Evolutionary conservation across 139 green algal genomes (phyloP).

Genomic region (Chlorella sp.): DNA sequence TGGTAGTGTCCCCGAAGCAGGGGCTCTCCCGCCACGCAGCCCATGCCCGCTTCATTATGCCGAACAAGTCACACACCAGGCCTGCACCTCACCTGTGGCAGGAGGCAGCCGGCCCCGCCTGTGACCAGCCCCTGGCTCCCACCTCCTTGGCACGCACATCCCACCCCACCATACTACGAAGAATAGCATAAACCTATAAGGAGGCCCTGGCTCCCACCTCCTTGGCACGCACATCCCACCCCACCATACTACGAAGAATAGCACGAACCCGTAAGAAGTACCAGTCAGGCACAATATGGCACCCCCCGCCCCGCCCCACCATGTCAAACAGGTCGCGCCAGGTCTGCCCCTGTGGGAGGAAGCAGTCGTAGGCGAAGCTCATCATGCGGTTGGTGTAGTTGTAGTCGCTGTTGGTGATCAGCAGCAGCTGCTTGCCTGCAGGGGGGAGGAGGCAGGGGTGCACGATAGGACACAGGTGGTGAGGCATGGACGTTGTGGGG

Average conservation of each 20-base stretch:
- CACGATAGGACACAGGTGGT: too few relatives aligned
- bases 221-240: too few relatives aligned
- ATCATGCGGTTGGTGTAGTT: slow-evolving; percentile 80
- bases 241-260: not conserved
- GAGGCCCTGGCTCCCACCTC: too few relatives aligned
- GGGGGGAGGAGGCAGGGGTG: too few relatives aligned
- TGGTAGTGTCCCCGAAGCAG: not conserved
- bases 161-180: not conserved
- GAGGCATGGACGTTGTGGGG: too few relatives aligned
- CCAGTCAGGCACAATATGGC: too few relatives aligned
- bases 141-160: too few relatives aligned
- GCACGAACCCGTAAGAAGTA: too few relatives aligned
- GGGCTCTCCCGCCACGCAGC: not conserved
- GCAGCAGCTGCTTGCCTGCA: slow-evolving; percentile 77
- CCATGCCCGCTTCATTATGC: too few relatives aligned
- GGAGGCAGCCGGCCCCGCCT: too few relatives aligned
- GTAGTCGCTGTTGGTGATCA: slow-evolving; percentile 90
- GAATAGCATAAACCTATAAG: not conserved
- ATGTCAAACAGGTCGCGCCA: slow-evolving; percentile 97
- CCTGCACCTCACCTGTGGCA: not conserved
- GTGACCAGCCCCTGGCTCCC: too few relatives aligned
- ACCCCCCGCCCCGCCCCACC: slow-evolving; percentile 50
- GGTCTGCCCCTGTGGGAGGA: slow-evolving; percentile 75
- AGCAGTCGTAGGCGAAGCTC: slow-evolving; percentile 85
- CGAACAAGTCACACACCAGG: not conserved